Conservation (phyloP, 371 early-diverging fungal species). For the Apophysomyces ossiformis region DNA sequence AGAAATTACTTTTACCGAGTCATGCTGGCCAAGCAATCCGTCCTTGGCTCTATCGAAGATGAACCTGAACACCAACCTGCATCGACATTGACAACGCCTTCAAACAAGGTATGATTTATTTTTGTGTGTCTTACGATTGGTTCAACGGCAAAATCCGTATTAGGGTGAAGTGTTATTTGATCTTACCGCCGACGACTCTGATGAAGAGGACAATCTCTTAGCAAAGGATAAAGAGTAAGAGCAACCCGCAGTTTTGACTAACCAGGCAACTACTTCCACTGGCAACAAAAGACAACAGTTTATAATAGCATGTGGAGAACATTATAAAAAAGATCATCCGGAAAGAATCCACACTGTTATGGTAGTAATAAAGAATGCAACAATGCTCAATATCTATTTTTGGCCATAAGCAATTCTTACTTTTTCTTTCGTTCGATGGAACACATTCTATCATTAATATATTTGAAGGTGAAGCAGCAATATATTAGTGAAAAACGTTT, state of each 20-base stretch:
- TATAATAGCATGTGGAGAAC: too few relatives aligned
- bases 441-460: too few relatives aligned
- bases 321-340: too few relatives aligned
- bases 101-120: conserved; percentile 10
- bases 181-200: conserved; percentile 30
- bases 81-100: too few relatives aligned
- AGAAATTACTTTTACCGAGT: conserved; percentile 82
- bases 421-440: too few relatives aligned
- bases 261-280: neutral
- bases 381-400: too few relatives aligned
- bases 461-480: too few relatives aligned
- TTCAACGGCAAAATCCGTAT: too few relatives aligned
- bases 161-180: conserved; percentile 37
- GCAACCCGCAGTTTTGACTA: neutral
- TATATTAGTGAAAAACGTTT: too few relatives aligned
- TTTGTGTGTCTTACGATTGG: neutral
- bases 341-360: too few relatives aligned
- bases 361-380: too few relatives aligned
- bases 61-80: neutral
- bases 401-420: too few relatives aligned
- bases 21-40: conserved; percentile 60
- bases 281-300: neutral
- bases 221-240: conserved; percentile 8
- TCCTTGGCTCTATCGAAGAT: conserved; percentile 27
- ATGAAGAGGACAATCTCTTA: neutral